phyloP scores from a whole-genome alignment of 2,329 filamentous ascomycete genomes.

The Colletotrichum karsti region DNA sequence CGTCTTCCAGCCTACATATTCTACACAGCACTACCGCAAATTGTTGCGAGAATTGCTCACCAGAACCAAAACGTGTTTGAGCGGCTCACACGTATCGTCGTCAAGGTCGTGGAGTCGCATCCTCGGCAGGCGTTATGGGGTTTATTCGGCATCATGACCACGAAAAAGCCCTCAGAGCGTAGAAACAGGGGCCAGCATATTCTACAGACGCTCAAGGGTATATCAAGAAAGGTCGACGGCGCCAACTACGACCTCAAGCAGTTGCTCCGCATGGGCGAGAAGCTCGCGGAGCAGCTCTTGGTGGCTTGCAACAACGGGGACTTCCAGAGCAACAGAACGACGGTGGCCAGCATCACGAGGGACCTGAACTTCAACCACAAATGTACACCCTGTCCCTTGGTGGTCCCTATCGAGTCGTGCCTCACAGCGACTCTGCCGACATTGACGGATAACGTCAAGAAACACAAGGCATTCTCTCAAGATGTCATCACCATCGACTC shows the following conservation, averaged over 20 bases:
- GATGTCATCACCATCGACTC: conserved; percentile 84
- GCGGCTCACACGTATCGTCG: conserved; percentile 79
- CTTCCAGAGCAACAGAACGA: conserved; percentile 75
- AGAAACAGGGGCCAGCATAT: conserved; percentile 61
- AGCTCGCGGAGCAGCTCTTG: conserved; percentile 83
- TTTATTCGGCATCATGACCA: conserved; percentile 86
- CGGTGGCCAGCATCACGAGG: conserved; percentile 75
- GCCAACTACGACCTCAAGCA: conserved; percentile 69
- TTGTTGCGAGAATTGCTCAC: conserved; percentile 95
- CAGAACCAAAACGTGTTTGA: conserved; percentile 81
- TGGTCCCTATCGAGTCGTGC: conserved; percentile 87
- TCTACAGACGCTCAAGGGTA: conserved; percentile 56
- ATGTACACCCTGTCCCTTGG: conserved; percentile 82
- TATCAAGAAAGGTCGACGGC: conserved; percentile 60
- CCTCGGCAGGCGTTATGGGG: conserved; percentile 94
- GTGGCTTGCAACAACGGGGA: conserved; percentile 79
- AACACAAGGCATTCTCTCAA: conserved; percentile 86
- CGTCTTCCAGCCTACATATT: conserved; percentile 80
- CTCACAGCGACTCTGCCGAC: conserved; percentile 84
- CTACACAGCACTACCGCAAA: conserved; percentile 86
- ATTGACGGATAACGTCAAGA: conserved; percentile 74
- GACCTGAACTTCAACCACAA: conserved; percentile 88
- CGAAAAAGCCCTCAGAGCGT: conserved; percentile 75
- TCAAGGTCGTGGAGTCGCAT: conserved; percentile 86
- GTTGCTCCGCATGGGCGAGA: conserved; percentile 82